phyloP scores from a whole-genome alignment of 2,329 filamentous ascomycete species.

The Pyricularia sp. region DNA sequence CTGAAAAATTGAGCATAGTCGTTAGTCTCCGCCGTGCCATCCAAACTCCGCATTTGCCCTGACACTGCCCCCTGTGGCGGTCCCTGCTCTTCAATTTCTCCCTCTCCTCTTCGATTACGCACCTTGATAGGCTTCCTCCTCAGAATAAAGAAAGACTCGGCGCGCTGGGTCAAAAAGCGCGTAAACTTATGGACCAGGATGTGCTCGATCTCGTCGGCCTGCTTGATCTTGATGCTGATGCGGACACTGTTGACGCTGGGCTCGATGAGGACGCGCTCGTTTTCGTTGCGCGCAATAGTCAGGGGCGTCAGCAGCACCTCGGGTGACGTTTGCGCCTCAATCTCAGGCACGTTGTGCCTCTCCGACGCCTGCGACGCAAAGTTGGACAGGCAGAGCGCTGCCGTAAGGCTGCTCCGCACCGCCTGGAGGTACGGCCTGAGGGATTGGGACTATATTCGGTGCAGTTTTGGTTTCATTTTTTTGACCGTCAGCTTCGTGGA shows the following conservation, averaged over 20 bases:
- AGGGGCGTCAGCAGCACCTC: conserved; percentile 89
- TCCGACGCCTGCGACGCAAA: conserved; percentile 96
- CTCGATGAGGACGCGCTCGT: conserved; percentile 92
- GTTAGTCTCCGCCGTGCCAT: not conserved
- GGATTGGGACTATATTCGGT: conserved; percentile 69
- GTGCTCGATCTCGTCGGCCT: conserved; percentile 97
- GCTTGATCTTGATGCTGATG: conserved; percentile 98
- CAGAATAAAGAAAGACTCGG: conserved; percentile 94
- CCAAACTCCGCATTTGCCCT: not conserved
- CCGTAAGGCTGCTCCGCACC: conserved; percentile 86
- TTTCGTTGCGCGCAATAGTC: conserved; percentile 86
- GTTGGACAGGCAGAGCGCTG: conserved; percentile 86
- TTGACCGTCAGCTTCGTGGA: not conserved
- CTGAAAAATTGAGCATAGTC: conserved; percentile 25
- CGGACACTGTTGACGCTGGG: conserved; percentile 94
- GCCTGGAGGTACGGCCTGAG: conserved; percentile 92
- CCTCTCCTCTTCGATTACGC: conserved; percentile 12
- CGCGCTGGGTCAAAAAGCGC: conserved; percentile 86
- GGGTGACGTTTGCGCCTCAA: conserved; percentile 84
- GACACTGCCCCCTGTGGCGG: not conserved
- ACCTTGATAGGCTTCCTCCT: conserved; percentile 92
- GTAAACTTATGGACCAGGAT: conserved; percentile 98
- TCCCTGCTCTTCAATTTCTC: not conserved
- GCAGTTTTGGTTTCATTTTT: not conserved
- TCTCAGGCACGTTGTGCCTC: conserved; percentile 94